Base-by-base conservation (phyloP, 2,329 filamentous ascomycete genomes). In the Alternaria panax region DNA sequence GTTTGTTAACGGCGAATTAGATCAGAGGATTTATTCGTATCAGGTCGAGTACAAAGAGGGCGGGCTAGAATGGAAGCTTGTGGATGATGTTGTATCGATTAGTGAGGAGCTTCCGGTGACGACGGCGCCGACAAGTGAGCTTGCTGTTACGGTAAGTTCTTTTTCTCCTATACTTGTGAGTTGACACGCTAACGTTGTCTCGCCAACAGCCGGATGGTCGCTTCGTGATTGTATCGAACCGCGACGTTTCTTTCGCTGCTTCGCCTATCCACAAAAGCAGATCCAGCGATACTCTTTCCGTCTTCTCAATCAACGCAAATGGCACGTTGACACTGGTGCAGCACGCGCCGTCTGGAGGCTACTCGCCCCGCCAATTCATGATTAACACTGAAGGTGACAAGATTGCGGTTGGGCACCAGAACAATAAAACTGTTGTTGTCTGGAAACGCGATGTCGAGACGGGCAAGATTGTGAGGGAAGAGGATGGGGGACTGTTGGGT, bases 401-500 rank as follows among this genome's bases (percentile, higher is more conserved):
- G 57, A 76, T 92, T 1, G 90, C 87, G 1, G 86, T 91, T 20
- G 89, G 84, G 0, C 80, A 90, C 62, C 89, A 92, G 76, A 78
- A 77, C 8, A 86, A 87, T 52, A 80, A 83, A 27, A 85, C 84
- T 22, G 86, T 91, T 2, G 86, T 85, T 5, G 75, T 92, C 50
- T 83, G 90, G 53, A 75, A 81, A 67, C 81, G 91, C 8, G 83
- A 92, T 75, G 78, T 82, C 1, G 58, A 72, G 50, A 87, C 85
- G 0, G 90, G 90, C 1, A 70, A 82, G 64, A 77, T 92, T 25
- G 85, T 63, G 4, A 32, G n/a, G 11, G 60, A 63, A 34, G 53
- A 32, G 8, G 50, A 60, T 24, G 64, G 62, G 5, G 51, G 38
- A 7, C 57, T 43, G 38, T 2, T 66, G 8, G 62, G 38, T 3